Percentiles rank a stretch among this genome's conserved stretches.
Conservation (phyloP, 2,329 filamentous ascomycete genomes). For the Aphanocladium album region DNA sequence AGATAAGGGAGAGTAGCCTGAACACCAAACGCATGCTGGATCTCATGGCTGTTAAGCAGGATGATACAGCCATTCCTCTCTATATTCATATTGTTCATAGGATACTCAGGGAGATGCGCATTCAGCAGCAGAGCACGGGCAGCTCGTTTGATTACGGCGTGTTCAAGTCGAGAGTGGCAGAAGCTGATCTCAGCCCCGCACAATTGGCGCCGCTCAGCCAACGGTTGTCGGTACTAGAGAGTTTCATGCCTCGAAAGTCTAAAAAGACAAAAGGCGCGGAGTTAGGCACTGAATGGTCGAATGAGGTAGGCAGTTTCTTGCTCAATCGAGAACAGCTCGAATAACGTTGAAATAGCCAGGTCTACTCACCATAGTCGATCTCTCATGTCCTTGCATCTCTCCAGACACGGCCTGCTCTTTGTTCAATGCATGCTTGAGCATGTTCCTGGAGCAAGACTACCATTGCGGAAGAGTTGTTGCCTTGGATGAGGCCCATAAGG, state of each 20-base stretch:
- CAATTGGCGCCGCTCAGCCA: neutral
- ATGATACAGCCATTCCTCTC: neutral
- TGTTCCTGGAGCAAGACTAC: conserved; percentile 54
- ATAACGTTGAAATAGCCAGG: conserved; percentile 18
- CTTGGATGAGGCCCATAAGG: conserved; percentile 73
- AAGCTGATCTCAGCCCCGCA: neutral
- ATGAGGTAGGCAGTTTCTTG: conserved; percentile 14
- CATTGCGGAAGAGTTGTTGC: conserved; percentile 56
- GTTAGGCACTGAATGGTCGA: conserved; percentile 14
- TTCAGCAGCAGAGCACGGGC: neutral
- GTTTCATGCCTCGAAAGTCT: neutral
- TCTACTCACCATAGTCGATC: conserved; percentile 50
- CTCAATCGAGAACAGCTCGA: neutral
- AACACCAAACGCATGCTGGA: conserved; percentile 2
- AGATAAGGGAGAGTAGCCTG: neutral
- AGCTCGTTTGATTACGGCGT: neutral
- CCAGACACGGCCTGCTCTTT: conserved; percentile 62
- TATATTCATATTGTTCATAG: neutral
- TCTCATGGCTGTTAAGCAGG: neutral
- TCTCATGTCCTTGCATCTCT: conserved; percentile 68
- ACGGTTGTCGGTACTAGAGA: neutral
- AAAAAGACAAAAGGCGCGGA: neutral
- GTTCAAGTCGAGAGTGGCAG: neutral
- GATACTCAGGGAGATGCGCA: neutral
- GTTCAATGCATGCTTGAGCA: conserved; percentile 65